Conservation (phyloP, 2,329 filamentous ascomycete genomes). For the Ascochyta rabiei region DNA sequence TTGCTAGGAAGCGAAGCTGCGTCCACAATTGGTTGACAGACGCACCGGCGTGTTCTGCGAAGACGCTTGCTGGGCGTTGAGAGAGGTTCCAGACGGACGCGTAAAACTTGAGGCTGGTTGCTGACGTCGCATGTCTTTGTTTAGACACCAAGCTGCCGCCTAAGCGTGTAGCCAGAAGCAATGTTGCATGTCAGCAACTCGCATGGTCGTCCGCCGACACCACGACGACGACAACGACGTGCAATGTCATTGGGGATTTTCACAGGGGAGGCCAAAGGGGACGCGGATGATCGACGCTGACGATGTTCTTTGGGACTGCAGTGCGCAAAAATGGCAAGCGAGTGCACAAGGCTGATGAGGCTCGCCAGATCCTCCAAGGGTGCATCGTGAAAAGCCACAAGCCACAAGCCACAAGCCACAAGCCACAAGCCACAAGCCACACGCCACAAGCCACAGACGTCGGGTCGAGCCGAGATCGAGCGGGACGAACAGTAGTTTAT, state of each 20-base stretch:
- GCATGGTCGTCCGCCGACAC: neutral
- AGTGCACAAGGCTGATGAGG: constrained; percentile 8
- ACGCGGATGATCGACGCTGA: constrained; percentile 18
- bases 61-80: constrained; percentile 12
- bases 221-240: neutral
- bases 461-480: constrained; percentile 11
- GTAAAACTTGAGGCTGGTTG: constrained; percentile 12
- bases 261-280: constrained; percentile 4
- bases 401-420: no score
- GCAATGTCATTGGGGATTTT: constrained; percentile 3
- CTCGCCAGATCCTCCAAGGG: neutral
- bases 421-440: no score
- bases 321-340: constrained; percentile 4
- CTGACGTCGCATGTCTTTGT: constrained; percentile 16
- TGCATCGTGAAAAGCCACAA: constrained; percentile 10
- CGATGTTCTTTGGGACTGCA: constrained; percentile 6
- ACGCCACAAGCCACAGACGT: constrained; percentile 12
- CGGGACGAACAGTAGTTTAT: neutral
- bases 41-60: constrained; percentile 6
- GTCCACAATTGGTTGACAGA: constrained; percentile 13
- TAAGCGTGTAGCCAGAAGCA: neutral
- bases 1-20: neutral
- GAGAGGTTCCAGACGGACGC: constrained; percentile 14
- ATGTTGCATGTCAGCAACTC: neutral
- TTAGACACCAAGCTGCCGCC: constrained; percentile 3